A percentile compares a stretch with the other conserved stretches of the same genome.
Conservation (phyloP, 2,329 filamentous ascomycete species). For the Aspergillus ibericus region DNA sequence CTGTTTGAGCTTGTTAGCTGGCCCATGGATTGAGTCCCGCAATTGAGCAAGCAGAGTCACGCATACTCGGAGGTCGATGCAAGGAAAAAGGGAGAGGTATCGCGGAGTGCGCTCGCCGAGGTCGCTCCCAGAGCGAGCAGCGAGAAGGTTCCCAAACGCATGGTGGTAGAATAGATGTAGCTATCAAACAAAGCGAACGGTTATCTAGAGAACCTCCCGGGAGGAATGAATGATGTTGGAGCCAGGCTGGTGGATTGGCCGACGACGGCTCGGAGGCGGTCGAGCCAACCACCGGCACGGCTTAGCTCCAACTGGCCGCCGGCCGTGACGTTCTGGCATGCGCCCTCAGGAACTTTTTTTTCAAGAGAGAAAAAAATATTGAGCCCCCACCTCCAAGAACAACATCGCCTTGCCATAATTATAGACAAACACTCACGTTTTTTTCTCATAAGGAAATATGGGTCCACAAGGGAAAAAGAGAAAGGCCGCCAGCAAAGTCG, state of each 20-base stretch:
- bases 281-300: constrained; percentile 30
- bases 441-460: constrained; percentile 35
- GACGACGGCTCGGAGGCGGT: constrained; percentile 35
- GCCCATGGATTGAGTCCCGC: constrained; percentile 12
- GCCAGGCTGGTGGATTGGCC: constrained; percentile 27
- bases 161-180: constrained; percentile 30
- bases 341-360: constrained; percentile 1
- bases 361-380: not conserved
- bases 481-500: constrained; percentile 61
- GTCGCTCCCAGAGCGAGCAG: constrained; percentile 56
- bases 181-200: constrained; percentile 13
- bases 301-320: constrained; percentile 25
- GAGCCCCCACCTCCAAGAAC: not conserved
- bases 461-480: constrained; percentile 66
- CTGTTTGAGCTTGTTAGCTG: constrained; percentile 32
- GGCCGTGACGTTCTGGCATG: constrained; percentile 2
- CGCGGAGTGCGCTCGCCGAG: constrained; percentile 70
- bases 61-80: constrained; percentile 80
- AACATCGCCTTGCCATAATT: not conserved
- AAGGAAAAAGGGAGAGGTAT: constrained; percentile 86
- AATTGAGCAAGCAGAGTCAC: constrained; percentile 7
- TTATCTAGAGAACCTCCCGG: constrained; percentile 18
- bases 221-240: constrained; percentile 26
- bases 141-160: constrained; percentile 45
- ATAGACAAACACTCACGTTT: not conserved